Evolutionary conservation across 768 basidiomycete species (phyloP).

Genomic region (Chlorophyllum brunneum): DNA sequence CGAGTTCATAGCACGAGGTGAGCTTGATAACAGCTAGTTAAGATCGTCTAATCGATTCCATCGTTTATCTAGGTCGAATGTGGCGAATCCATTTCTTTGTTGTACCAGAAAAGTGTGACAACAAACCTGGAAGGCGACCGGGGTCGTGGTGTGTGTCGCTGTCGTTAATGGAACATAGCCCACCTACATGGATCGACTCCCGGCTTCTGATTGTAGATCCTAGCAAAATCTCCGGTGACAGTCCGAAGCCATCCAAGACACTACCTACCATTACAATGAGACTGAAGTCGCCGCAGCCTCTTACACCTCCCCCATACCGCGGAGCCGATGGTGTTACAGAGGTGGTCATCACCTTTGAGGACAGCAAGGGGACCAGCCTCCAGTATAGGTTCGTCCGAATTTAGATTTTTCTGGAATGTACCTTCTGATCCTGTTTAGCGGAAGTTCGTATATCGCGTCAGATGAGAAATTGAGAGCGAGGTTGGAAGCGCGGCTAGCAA

Average conservation of each 20-base stretch:
- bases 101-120: conserved; percentile 17
- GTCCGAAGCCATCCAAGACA: conserved; percentile 17
- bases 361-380: conserved; percentile 40
- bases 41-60: not conserved
- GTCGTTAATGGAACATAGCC: conserved; percentile 49
- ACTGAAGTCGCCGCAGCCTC: conserved; percentile 31
- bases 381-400: conserved; percentile 47
- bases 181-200: conserved; percentile 55
- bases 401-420: not conserved
- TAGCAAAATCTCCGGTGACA: conserved; percentile 13
- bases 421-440: conserved; percentile 22
- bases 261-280: conserved; percentile 34
- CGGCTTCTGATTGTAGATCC: conserved; percentile 41
- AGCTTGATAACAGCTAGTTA: conserved; percentile 11
- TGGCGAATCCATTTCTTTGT: conserved; percentile 49
- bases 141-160: conserved; percentile 50
- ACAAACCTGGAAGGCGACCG: conserved; percentile 17
- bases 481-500: conserved; percentile 41
- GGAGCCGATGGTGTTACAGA: conserved; percentile 13
- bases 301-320: conserved; percentile 23
- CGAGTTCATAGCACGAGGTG: conserved; percentile 64
- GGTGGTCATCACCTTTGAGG: conserved; percentile 39
- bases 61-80: conserved; percentile 41
- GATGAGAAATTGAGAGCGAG: conserved; percentile 44
- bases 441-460: conserved; percentile 40